These are phyloP conservation scores for Lecanoromycetidae sp. DNA, from an alignment of 2,329 filamentous ascomycete genomes.

Conservation along the genomic window DNA sequence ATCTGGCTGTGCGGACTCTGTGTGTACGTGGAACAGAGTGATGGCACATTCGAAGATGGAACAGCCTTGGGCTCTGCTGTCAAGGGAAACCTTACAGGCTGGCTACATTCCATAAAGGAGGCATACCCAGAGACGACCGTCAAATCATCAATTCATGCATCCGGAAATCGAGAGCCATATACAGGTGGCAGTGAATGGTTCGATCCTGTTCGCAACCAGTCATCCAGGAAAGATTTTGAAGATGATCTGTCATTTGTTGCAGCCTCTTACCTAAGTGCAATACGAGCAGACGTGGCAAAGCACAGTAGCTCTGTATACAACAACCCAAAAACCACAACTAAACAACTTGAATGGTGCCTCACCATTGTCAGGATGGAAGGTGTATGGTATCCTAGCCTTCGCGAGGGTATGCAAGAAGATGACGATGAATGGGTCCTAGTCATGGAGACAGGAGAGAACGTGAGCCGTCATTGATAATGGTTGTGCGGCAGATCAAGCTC, in stretches of 20 bases:
- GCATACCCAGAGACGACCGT: not conserved
- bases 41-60: not conserved
- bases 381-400: conserved; percentile 14
- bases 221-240: not conserved
- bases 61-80: not conserved
- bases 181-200: not conserved
- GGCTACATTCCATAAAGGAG: not conserved
- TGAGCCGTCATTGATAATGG: too few species aligned
- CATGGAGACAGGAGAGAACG: conserved; percentile 8
- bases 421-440: conserved; percentile 16
- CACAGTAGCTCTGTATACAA: conserved; percentile 14
- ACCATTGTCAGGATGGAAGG: conserved; percentile 14
- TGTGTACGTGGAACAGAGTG: not conserved
- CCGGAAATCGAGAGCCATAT: not conserved
- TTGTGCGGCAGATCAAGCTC: too few species aligned
- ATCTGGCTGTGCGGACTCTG: conserved; percentile 16
- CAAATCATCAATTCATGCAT: not conserved
- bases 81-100: not conserved
- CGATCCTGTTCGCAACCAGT: not conserved
- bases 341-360: conserved; percentile 13
- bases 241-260: not conserved
- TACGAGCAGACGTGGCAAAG: conserved; percentile 6
- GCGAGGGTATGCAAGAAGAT: conserved; percentile 7
- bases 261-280: conserved; percentile 8
- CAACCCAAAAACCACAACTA: conserved; percentile 1